These are phyloP conservation scores for Amphicarpaea edgeworthii DNA, from an alignment of 306 rosid genomes.

Conservation along the genomic window DNA sequence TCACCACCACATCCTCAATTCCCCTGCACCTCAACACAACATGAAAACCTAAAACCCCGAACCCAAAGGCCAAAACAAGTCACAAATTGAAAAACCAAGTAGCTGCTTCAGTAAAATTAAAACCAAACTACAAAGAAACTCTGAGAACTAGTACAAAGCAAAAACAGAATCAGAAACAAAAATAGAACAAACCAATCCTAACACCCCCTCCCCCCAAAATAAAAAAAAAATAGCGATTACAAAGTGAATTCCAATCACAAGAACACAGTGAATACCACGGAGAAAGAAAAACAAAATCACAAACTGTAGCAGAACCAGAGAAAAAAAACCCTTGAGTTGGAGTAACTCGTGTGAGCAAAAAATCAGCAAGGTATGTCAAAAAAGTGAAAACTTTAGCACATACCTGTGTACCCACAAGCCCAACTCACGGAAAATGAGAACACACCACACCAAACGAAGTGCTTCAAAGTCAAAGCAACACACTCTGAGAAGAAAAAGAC, in stretches of 20 bases:
- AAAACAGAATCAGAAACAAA: constrained; percentile 34
- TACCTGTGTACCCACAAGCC: constrained; percentile 43
- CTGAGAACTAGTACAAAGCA: constrained; percentile 23
- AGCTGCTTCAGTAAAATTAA: constrained; percentile 30
- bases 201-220: background rate
- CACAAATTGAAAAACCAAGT: constrained; percentile 29
- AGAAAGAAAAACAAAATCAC: constrained; percentile 17
- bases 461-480: constrained; percentile 53
- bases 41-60: constrained; percentile 17
- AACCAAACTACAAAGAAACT: constrained; percentile 8
- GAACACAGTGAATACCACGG: background rate
- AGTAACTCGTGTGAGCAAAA: constrained; percentile 38
- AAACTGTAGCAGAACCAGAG: constrained; percentile 3
- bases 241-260: constrained; percentile 20
- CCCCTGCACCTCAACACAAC: constrained; percentile 22
- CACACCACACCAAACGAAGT: constrained; percentile 39
- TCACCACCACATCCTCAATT: constrained; percentile 38
- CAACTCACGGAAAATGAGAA: constrained; percentile 38
- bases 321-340: constrained; percentile 28
- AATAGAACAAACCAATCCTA: background rate
- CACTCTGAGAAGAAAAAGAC: constrained; percentile 48
- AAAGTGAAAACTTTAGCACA: constrained; percentile 44
- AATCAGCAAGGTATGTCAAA: background rate
- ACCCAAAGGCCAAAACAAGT: constrained; percentile 28
- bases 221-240: constrained; percentile 25